These are phyloP conservation scores for Pleurotus sapidus DNA, from an alignment of 768 basidiomycete genomes.

Conservation along the genomic window DNA sequence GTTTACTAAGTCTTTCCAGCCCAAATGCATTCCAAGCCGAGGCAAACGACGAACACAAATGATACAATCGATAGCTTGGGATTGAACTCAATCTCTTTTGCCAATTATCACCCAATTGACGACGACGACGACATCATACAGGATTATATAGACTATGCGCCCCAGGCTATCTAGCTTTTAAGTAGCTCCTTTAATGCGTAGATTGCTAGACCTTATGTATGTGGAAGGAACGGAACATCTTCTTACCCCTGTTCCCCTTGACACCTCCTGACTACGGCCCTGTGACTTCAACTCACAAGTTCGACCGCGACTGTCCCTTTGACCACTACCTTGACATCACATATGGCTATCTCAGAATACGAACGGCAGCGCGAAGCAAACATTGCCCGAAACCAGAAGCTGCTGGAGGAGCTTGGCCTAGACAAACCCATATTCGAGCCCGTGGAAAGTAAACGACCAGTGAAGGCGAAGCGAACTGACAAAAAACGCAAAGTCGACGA, in stretches of 20 bases:
- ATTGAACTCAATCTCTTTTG: slow-evolving; percentile 1
- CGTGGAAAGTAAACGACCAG: slow-evolving; percentile 33
- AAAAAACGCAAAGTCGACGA: slow-evolving; percentile 42
- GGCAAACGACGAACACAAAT: neutral
- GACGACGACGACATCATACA: neutral
- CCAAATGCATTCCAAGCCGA: neutral
- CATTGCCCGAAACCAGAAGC: slow-evolving; percentile 40
- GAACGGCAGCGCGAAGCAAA: slow-evolving; percentile 31
- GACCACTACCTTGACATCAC: no score
- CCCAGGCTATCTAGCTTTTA: no score
- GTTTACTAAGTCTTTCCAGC: neutral
- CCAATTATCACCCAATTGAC: neutral
- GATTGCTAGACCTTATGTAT: no score
- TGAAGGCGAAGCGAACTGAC: slow-evolving; percentile 11
- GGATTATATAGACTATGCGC: no score
- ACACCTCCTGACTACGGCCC: no score
- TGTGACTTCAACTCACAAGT: no score
- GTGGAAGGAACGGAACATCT: no score
- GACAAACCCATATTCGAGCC: slow-evolving; percentile 47
- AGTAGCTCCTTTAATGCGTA: no score
- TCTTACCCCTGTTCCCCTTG: no score
- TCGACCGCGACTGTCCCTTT: no score
- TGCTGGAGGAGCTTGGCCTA: slow-evolving; percentile 43
- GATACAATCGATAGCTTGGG: neutral
- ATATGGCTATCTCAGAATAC: slow-evolving; percentile 23